Percentiles rank a stretch among this genome's conserved stretches.
phyloP scores from a whole-genome alignment of 208 protist species.

The Vickermania spadyakhi region DNA sequence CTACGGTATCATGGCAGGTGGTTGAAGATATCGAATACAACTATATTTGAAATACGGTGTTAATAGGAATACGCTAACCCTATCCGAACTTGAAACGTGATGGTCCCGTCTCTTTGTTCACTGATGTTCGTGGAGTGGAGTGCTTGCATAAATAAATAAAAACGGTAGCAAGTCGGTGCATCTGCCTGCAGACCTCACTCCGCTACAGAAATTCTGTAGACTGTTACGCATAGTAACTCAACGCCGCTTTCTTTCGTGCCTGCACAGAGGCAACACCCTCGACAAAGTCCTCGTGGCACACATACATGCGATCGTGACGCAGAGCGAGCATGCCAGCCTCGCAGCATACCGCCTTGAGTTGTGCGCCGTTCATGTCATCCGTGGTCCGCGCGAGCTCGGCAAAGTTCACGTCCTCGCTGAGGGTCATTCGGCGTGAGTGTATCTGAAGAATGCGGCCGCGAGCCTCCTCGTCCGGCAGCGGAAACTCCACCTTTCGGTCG shows the following conservation, averaged over 20 bases:
- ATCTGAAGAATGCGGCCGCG: constrained; percentile 98
- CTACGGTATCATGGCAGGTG: too few relatives aligned
- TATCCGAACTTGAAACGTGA: too few relatives aligned
- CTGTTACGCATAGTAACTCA: constrained; percentile 99
- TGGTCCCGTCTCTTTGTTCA: too few relatives aligned
- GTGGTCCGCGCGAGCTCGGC: constrained; percentile 98
- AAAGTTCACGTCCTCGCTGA: constrained; percentile 96
- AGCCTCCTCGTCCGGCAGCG: constrained; percentile 98
- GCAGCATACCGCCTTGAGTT: constrained; percentile 99
- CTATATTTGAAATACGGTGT: too few relatives aligned
- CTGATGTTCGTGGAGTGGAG: too few relatives aligned
- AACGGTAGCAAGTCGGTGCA: too few relatives aligned
- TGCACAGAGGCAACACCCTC: constrained; percentile 97
- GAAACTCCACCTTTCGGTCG: constrained; percentile 99
- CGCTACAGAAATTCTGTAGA: too few relatives aligned
- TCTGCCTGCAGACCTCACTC: too few relatives aligned
- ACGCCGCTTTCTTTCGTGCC: constrained; percentile 98
- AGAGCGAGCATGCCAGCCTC: constrained; percentile 99
- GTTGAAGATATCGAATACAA: too few relatives aligned
- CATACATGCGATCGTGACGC: constrained; percentile 83
- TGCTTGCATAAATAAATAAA: too few relatives aligned
- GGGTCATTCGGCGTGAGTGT: constrained; percentile 99
- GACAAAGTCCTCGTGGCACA: constrained; percentile 99
- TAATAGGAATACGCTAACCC: too few relatives aligned
- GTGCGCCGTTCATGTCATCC: constrained; percentile 99